Base-by-base conservation (phyloP, 1,139 yeast species). In the Kodamaea ohmeri region DNA sequence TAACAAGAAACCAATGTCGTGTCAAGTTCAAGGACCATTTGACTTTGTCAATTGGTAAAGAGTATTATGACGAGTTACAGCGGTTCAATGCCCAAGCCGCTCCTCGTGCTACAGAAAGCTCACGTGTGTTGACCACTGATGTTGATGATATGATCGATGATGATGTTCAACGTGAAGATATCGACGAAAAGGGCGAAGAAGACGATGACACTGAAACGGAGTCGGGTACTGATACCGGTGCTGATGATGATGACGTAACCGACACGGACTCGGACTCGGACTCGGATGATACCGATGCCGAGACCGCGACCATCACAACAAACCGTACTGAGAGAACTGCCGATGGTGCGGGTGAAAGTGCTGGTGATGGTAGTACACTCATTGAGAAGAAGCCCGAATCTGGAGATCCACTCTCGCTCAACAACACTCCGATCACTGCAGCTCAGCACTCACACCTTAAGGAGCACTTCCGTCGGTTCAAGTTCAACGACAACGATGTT, bases 1-100 rank as follows among this genome's bases (percentile, higher is more conserved):
- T 85, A 2, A 71, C 83, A 3, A 75, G 96, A 51, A 90, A 89
- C 58, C 68, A 85, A 4, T 88, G 96, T 58, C 68, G 78, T 38
- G 90, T 90, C 4, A 56, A 68, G 3, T 83, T 83, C 50, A 77
- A 74, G 15, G 92, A 83, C 48, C 57, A 55, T 3, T 55, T 89
- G 39, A 67, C 69, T 4, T 59, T 87, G 27, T 65, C 71, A 5
- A 69, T 75, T 41, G 79, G 78, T 28, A 68, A 64, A 21, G 67
- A 65, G 15, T 70, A 74, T 44, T 59, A 55, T 34, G 65, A 60
- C 11, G 65, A 65, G 33, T 57, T 70, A 36, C 61, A 64, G 39
- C 61, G 63, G 36, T 63, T 66, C 40, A 69, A 67, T 16, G 35
- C 14, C 11, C 35, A 18, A 6, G 32, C 34, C 11, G 21, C 16